Evolutionary conservation across 23 red algal species (phyloP).

Genomic region (Gracilaria domingensis): DNA sequence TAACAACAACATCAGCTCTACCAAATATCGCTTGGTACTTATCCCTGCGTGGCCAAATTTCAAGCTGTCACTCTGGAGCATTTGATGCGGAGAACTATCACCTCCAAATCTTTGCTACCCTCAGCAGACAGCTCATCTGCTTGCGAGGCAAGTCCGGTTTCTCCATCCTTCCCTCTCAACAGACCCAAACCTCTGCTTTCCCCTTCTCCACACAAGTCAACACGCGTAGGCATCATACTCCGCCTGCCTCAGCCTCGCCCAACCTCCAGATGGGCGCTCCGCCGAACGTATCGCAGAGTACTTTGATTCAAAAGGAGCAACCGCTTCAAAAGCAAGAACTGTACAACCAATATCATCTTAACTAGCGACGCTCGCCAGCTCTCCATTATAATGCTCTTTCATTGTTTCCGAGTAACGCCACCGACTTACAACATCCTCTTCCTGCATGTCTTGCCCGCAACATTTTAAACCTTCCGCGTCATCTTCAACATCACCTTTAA

Average conservation of each 20-base stretch:
- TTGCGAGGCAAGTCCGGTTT: background rate
- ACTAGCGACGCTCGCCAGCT: background rate
- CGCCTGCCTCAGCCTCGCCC: background rate
- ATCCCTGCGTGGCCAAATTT: conserved; percentile 10
- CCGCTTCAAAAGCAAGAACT: conserved; percentile 9
- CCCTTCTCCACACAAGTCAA: background rate
- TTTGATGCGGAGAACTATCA: background rate
- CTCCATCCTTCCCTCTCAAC: background rate
- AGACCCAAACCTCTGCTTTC: background rate
- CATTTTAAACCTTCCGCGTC: background rate
- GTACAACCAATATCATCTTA: conserved; percentile 22
- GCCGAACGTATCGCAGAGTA: background rate
- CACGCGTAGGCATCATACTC: background rate
- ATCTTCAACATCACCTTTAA: conserved; percentile 13
- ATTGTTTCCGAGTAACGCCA: background rate
- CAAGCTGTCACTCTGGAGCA: conserved; percentile 11
- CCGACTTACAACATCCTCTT: background rate
- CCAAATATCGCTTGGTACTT: background rate
- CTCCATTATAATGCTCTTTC: background rate
- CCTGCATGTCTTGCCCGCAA: background rate
- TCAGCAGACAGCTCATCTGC: conserved; percentile 19
- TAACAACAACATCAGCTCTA: background rate
- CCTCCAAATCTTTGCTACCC: background rate
- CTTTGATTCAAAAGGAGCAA: background rate
- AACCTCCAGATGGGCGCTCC: background rate